Conservation (phyloP, 2,329 filamentous ascomycete species). For the Colletotrichum sp. region DNA sequence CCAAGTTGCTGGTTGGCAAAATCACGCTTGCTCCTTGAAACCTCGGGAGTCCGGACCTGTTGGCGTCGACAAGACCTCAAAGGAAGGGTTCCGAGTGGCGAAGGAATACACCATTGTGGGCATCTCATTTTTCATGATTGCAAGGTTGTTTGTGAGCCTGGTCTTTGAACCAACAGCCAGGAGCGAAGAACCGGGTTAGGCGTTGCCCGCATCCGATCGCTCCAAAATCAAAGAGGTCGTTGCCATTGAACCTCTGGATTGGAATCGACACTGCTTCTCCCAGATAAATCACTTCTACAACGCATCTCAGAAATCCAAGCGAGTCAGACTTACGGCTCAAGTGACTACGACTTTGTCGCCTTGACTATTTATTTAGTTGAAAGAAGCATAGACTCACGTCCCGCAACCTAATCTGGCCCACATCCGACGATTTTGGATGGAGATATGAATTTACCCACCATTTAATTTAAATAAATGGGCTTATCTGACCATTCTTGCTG, state of each 20-base stretch:
- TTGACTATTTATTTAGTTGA: neutral
- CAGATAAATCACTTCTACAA: neutral
- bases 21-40: neutral
- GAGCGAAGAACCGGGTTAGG: neutral
- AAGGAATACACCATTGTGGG: neutral
- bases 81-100: neutral
- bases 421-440: neutral
- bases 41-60: neutral
- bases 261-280: neutral
- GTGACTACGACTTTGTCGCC: neutral
- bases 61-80: neutral
- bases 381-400: neutral
- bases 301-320: neutral
- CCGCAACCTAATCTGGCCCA: neutral
- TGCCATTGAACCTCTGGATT: neutral
- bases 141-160: neutral
- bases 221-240: neutral
- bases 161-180: neutral
- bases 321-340: neutral
- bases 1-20: neutral
- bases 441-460: neutral
- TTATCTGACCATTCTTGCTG: neutral
- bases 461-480: neutral
- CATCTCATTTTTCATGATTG: neutral
- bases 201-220: neutral